Evolutionary conservation across 805 yeast genomes (phyloP), one percentile per base, ranked within the genome.

Genomic region (Blastobotrys terrestris): DNA sequence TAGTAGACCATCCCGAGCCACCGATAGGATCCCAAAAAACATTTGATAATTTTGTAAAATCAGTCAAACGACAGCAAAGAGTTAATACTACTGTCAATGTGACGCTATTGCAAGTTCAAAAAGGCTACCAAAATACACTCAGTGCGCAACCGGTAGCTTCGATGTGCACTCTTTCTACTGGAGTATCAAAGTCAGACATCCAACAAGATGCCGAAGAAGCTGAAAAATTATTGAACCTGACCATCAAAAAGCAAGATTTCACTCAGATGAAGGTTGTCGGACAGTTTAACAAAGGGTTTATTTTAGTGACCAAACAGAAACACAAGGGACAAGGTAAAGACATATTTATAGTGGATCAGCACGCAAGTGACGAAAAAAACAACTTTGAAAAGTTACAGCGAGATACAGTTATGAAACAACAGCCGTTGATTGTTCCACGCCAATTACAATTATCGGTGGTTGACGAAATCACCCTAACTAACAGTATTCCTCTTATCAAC

Each of bases 321-420:
- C 51, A 52, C 22, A 56, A 46, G 21, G 15, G 51, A 1, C 52
- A 56, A 6, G 31, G 50, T 11, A 67, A 68, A n/a, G 89, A 89
- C 63, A 61, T 92, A 31, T 91, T 94, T 61, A 91, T 94, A 35
- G 77, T 94, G 47, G 99, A 94, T 66, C 99, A 94, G 67, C 99
- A 94, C 71, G 99, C 99, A 0, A 87, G 96, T 58, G 99, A 94
- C 70, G 99, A 94, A 63, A 94, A 91, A 60, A 89, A 63, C 72
- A 94, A 94, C 67, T 94, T 88, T 71, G 99, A 94, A 66, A 73
- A 72, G 48, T 68, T 86, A 14, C 83, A 80, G 59, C 67, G 71
- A 15, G 74, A 73, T 2, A 79, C 86, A 0, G 69, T 72, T 0
- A 81, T 91, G 57, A 77, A 80, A 45, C 75, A 77, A 44, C 97